Evolutionary conservation across 2,329 filamentous ascomycete genomes (phyloP), one percentile per base, ranked within the genome.

Genomic region (Fusarium albosuccineum): DNA sequence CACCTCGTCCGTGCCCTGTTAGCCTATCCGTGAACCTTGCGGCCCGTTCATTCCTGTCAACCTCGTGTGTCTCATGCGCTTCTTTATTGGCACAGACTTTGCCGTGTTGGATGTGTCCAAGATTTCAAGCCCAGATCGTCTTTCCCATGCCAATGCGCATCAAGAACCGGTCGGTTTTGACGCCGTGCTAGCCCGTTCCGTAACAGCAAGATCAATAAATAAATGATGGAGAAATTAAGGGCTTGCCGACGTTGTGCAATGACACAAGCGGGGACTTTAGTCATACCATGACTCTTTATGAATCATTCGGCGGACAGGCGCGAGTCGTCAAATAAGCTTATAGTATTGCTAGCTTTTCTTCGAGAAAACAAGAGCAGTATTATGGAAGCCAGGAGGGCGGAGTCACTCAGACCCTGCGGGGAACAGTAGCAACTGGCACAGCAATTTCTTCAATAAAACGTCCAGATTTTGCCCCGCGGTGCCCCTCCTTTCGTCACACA

Each of bases 401-500:
- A 62, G 62, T 26, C 22, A 22, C 22, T 22, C 30, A 48, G 5
- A 53, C 34, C 51, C 30, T 57, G 50, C 50, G 48, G 64, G 55
- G 60, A 64, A 60, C 44, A 36, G 22, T 30, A 27, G 29, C 9
- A n/a, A 33, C 29, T 49, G 41, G 51, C 41, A 60, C 51, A 53
- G 44, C n/a, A 60, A 56, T 53, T 41, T 58, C 52, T 14, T 39
- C 26, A 37, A 45, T 45, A 54, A 54, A 54, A 54, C 27, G 16
- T 45, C 51, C 40, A 22, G 16, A 53, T 17, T 63, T 62, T 70
- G 66, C 62, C 66, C 66, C 63, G 53, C 66, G 59, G 53, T 69
- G 63, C 66, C 66, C 66, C 59, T 70, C 66, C 63, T 58, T 53
- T 33, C 34, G 42, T 44, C 37, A 54, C 49, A 51, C 50, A 63